Percentiles rank a stretch among this genome's conserved stretches.
Evolutionary conservation across 1,284 basidiomycete genomes (phyloP).

Genomic region (Boletus semigastroideus): DNA sequence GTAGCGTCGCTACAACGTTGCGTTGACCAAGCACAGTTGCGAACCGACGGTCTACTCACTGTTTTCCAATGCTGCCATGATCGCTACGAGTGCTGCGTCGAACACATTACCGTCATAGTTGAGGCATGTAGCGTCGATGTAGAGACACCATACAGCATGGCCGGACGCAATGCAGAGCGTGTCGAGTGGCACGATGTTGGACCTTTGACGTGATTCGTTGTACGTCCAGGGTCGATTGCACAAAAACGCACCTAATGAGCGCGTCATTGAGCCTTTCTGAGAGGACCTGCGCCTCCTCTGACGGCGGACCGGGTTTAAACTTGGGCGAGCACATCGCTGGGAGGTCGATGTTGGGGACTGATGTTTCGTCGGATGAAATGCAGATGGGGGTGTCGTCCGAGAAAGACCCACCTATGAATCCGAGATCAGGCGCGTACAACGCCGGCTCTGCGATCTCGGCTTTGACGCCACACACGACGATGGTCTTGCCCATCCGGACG

Average conservation of each 20-base stretch:
- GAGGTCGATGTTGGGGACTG: slow-evolving; percentile 87
- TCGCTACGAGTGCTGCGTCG: slow-evolving; percentile 86
- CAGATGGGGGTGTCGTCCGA: not conserved
- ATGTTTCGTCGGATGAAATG: not conserved
- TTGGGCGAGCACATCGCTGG: slow-evolving; percentile 89
- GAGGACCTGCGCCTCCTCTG: slow-evolving; percentile 87
- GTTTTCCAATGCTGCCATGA: slow-evolving; percentile 83
- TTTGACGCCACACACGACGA: slow-evolving; percentile 90
- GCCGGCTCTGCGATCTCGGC: slow-evolving; percentile 92
- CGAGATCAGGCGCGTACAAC: slow-evolving; percentile 68
- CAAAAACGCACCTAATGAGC: slow-evolving; percentile 59
- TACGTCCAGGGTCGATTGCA: not conserved
- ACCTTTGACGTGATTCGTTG: slow-evolving; percentile 45
- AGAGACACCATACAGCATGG: slow-evolving; percentile 87
- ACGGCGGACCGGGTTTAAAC: slow-evolving; percentile 93
- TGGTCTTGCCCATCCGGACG: slow-evolving; percentile 87
- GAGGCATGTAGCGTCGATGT: slow-evolving; percentile 92
- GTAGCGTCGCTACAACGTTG: slow-evolving; percentile 59
- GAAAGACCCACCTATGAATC: slow-evolving; percentile 72
- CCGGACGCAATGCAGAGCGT: slow-evolving; percentile 80
- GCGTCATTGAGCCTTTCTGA: slow-evolving; percentile 81
- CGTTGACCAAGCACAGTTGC: not conserved
- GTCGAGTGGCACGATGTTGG: slow-evolving; percentile 61
- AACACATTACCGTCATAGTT: slow-evolving; percentile 97
- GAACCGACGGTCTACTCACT: slow-evolving; percentile 52